Conservation (phyloP, 495 filamentous ascomycete species). For the Penicillium steckii region DNA sequence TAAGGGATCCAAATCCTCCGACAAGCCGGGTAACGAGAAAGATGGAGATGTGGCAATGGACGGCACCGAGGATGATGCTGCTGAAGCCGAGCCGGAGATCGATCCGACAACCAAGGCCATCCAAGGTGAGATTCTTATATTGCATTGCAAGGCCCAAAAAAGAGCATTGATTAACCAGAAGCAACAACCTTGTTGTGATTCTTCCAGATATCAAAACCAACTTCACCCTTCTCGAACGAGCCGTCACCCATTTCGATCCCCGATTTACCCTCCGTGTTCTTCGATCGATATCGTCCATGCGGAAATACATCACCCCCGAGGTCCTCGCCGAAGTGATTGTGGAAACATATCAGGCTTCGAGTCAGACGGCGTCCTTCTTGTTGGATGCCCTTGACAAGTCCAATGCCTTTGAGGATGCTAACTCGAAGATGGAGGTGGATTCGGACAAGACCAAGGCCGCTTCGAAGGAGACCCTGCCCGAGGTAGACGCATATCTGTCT, state of each 20-base stretch:
- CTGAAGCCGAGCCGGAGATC: slow-evolving; percentile 52
- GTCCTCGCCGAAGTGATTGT: slow-evolving; percentile 77
- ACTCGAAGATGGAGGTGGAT: slow-evolving; percentile 77
- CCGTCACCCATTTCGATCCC: slow-evolving; percentile 89
- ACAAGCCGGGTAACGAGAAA: slow-evolving; percentile 54
- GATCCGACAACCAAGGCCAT: slow-evolving; percentile 66
- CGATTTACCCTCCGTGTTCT: slow-evolving; percentile 92
- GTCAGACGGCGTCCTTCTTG: slow-evolving; percentile 64
- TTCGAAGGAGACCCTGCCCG: slow-evolving; percentile 75
- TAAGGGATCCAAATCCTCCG: slow-evolving; percentile 66
- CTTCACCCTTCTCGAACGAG: slow-evolving; percentile 85
- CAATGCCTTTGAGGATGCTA: slow-evolving; percentile 55
- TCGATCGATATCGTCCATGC: slow-evolving; percentile 90
- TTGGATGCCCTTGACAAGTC: slow-evolving; percentile 65
- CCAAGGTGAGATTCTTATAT: slow-evolving; percentile 45
- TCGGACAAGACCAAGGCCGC: slow-evolving; percentile 46
- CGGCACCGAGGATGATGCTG: slow-evolving; percentile 55
- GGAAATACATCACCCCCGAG: slow-evolving; percentile 82
- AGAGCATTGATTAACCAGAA: slow-evolving; percentile 3
- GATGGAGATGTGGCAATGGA: slow-evolving; percentile 79
- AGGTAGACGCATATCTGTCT: slow-evolving; percentile 88
- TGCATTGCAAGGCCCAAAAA: background rate
- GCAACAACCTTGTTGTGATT: background rate
- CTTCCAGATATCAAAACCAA: slow-evolving; percentile 86
- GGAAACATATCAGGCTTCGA: slow-evolving; percentile 71